Conservation (phyloP, 1,139 yeast species). For the Zygosaccharomyces sapae region DNA sequence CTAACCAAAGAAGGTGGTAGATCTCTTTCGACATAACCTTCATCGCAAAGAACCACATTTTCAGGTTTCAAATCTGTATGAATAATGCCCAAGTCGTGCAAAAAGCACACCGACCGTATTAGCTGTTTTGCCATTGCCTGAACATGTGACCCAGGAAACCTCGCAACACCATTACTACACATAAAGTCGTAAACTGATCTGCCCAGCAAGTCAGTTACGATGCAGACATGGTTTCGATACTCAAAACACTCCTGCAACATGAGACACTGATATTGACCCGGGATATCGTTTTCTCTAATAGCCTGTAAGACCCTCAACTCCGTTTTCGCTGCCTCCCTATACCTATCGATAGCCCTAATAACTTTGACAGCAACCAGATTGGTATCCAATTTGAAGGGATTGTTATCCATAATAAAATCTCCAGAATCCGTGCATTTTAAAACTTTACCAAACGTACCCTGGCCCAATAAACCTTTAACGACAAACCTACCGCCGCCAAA, state of each 20-base stretch:
- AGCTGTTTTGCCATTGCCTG: constrained; percentile 87
- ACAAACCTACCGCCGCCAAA: constrained; percentile 60
- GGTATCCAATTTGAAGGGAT: constrained; percentile 27
- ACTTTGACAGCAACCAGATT: constrained; percentile 85
- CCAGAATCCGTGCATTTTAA: constrained; percentile 57
- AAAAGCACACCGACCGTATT: constrained; percentile 76
- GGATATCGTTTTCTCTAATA: constrained; percentile 63
- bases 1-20: constrained; percentile 22
- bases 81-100: constrained; percentile 83
- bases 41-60: constrained; percentile 74
- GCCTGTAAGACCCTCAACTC: constrained; percentile 68
- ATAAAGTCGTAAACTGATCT: constrained; percentile 86
- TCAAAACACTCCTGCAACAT: constrained; percentile 79
- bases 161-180: constrained; percentile 69
- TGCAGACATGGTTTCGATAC: constrained; percentile 87
- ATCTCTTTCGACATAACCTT: constrained; percentile 38
- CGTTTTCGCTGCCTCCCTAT: constrained; percentile 80
- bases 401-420: not conserved
- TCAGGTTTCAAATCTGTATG: constrained; percentile 96
- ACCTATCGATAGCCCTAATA: constrained; percentile 73
- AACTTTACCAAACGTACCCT: constrained; percentile 97
- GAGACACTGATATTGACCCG: constrained; percentile 31
- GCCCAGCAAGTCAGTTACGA: constrained; percentile 83
- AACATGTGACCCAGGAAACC: constrained; percentile 75
- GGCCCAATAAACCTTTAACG: constrained; percentile 72